These are phyloP conservation scores for Ascomycota sp. DNA, from an alignment of 2,329 filamentous ascomycete genomes.

Conservation along the genomic window DNA sequence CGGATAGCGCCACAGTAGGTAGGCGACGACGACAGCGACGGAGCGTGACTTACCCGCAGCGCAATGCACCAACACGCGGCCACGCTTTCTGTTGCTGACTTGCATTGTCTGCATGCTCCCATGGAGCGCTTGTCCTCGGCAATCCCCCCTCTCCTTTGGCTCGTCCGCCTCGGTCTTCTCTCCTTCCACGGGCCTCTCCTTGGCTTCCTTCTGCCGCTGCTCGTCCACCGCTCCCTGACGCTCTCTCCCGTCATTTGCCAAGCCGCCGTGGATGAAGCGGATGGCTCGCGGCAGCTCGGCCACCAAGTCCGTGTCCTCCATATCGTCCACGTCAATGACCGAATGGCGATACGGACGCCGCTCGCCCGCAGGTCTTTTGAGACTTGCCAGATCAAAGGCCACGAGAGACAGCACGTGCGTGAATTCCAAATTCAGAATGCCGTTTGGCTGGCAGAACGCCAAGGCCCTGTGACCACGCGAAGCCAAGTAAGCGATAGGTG, in stretches of 20 bases:
- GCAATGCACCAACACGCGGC: slow-evolving; percentile 46
- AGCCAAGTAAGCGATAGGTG: not conserved
- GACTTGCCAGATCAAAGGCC: slow-evolving; percentile 23
- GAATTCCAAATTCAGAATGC: slow-evolving; percentile 53
- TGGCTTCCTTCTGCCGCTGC: not conserved
- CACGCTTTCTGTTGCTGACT: no score
- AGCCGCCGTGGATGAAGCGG: slow-evolving; percentile 61
- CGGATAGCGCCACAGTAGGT: slow-evolving; percentile 52
- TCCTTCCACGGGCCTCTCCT: not conserved
- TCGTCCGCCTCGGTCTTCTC: slow-evolving; percentile 8
- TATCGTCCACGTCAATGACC: slow-evolving; percentile 72
- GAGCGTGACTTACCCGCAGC: slow-evolving; percentile 94
- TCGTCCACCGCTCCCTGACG: slow-evolving; percentile 2
- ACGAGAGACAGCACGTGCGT: slow-evolving; percentile 82
- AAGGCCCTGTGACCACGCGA: slow-evolving; percentile 41
- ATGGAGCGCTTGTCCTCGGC: no score
- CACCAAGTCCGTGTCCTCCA: slow-evolving; percentile 72
- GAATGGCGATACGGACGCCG: slow-evolving; percentile 44
- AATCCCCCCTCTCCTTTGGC: no score
- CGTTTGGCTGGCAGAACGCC: slow-evolving; percentile 50
- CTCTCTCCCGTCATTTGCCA: not conserved
- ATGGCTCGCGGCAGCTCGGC: slow-evolving; percentile 61
- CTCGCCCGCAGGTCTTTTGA: slow-evolving; percentile 27
- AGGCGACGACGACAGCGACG: slow-evolving; percentile 65
- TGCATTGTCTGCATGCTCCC: no score